Evolutionary conservation across 1,284 basidiomycete genomes (phyloP).

Genomic region (Cyathus pygmaeus): DNA sequence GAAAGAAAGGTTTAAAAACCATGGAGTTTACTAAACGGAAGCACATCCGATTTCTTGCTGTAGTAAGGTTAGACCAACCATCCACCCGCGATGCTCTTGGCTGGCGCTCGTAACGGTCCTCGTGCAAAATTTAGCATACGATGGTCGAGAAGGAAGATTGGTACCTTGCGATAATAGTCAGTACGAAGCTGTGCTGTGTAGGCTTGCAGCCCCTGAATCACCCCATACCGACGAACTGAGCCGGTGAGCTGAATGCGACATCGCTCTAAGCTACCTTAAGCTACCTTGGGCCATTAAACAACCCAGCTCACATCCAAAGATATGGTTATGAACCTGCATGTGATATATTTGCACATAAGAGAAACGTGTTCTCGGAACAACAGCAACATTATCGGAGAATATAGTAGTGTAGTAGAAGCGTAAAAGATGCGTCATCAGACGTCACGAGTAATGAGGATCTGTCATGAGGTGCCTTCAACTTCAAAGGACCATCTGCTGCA

Average conservation of each 20-base stretch:
- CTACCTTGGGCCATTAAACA: no score
- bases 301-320: neutral
- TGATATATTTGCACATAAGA: neutral
- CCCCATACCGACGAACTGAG: neutral
- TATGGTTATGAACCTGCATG: neutral
- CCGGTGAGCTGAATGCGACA: neutral
- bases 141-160: no score
- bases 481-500: constrained; percentile 46
- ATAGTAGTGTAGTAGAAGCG: neutral
- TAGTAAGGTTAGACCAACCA: no score
- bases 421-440: neutral
- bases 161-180: neutral
- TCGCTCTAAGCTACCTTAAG: neutral
- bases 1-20: no score
- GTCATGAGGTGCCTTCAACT: constrained; percentile 6
- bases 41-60: no score
- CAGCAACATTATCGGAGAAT: constrained; percentile 4
- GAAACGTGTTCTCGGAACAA: constrained; percentile 4
- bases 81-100: no score
- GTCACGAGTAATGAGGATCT: neutral
- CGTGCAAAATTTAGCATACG: no score
- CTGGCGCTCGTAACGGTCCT: no score
- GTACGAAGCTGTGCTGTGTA: constrained; percentile 1
- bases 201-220: neutral
- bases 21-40: no score